phyloP scores from a whole-genome alignment of 441 rosid species.

The Populus hybrid region DNA sequence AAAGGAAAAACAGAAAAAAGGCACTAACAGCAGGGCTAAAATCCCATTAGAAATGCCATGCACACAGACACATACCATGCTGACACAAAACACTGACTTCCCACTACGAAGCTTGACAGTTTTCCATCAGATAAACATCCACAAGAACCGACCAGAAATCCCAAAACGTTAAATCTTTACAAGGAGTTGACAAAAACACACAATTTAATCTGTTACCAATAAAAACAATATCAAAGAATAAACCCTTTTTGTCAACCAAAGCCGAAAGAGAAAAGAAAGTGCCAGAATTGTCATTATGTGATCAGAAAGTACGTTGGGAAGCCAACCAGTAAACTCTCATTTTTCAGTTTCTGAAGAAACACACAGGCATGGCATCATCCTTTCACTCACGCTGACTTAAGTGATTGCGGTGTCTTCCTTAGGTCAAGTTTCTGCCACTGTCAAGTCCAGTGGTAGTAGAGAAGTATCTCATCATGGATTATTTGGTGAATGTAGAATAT shows the following conservation, averaged over 20 bases:
- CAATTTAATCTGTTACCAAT: background rate
- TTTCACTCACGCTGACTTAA: background rate
- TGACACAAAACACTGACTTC: background rate
- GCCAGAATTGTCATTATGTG: background rate
- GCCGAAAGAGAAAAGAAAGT: background rate
- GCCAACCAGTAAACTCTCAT: background rate
- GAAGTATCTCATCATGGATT: background rate
- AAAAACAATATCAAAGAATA: background rate
- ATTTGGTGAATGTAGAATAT: background rate
- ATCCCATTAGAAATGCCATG: slow-evolving; percentile 11
- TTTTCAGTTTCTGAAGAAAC: slow-evolving; percentile 25
- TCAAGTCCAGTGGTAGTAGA: background rate
- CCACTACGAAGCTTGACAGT: background rate
- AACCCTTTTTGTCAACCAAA: background rate
- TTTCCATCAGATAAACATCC: slow-evolving; percentile 13
- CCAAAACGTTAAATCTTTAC: background rate
- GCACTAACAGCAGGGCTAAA: background rate
- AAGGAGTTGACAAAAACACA: background rate
- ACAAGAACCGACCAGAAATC: slow-evolving; percentile 1
- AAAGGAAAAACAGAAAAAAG: background rate
- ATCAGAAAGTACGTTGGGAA: slow-evolving; percentile 3
- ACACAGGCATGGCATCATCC: background rate
- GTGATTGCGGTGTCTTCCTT: background rate
- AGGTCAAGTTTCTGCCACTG: background rate
- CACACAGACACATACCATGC: slow-evolving; percentile 15